Percentiles rank a stretch among this genome's conserved stretches.
Conservation (phyloP, 306 rosid genomes). For the Vigna mungo region DNA sequence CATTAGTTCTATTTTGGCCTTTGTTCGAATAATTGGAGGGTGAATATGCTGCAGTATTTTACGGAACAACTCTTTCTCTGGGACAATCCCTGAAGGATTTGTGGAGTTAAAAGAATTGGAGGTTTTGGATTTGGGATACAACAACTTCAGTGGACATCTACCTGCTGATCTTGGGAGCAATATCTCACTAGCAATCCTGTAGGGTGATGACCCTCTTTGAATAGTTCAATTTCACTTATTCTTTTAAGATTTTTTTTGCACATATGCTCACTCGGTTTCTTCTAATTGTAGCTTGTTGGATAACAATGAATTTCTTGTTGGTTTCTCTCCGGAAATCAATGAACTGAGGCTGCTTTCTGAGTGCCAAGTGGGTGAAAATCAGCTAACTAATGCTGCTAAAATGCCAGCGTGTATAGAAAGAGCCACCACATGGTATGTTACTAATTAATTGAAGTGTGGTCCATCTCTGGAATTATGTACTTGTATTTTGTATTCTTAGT, state of each 20-base stretch:
- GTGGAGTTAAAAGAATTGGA: slow-evolving; percentile 71
- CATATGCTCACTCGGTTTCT: slow-evolving; percentile 36
- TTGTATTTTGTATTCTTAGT: background rate
- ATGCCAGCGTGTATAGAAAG: slow-evolving; percentile 52
- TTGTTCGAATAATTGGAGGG: background rate
- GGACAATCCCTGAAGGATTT: slow-evolving; percentile 72
- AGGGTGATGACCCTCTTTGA: slow-evolving; percentile 49
- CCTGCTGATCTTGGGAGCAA: slow-evolving; percentile 70
- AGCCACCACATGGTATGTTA: slow-evolving; percentile 60
- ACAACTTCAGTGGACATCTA: slow-evolving; percentile 68
- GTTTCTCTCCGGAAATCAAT: slow-evolving; percentile 72
- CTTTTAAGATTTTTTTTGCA: background rate
- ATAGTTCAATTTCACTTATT: slow-evolving; percentile 18
- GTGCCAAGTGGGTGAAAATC: slow-evolving; percentile 72
- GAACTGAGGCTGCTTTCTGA: slow-evolving; percentile 66
- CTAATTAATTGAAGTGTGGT: slow-evolving; percentile 38
- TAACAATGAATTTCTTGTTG: slow-evolving; percentile 68
- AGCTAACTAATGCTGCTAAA: slow-evolving; percentile 52
- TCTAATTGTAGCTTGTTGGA: slow-evolving; percentile 74
- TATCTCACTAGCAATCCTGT: slow-evolving; percentile 74
- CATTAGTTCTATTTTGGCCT: background rate
- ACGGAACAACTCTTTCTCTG: slow-evolving; percentile 81
- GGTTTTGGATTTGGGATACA: slow-evolving; percentile 87
- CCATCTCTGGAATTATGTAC: slow-evolving; percentile 4
- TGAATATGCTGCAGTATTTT: slow-evolving; percentile 62